A percentile compares a stretch with the other conserved stretches of the same genome.
phyloP scores from a whole-genome alignment of 2,329 filamentous ascomycete genomes.

The Ustulina deusta region DNA sequence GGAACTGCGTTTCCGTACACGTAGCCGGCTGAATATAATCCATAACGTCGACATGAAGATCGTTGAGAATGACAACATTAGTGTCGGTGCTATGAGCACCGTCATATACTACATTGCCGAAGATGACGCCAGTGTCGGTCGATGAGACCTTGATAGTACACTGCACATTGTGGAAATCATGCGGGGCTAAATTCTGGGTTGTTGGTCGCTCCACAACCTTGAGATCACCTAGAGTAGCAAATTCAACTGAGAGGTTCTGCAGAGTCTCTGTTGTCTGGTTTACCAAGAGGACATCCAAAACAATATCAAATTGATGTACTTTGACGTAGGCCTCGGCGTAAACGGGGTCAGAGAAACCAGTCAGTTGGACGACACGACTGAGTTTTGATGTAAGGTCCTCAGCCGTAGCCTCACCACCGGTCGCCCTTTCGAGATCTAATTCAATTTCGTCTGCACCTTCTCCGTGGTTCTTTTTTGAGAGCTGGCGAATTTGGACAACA shows the following conservation, averaged over 20 bases:
- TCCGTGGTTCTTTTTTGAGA: conserved; percentile 87
- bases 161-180: conserved; percentile 98
- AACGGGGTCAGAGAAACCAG: conserved; percentile 96
- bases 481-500: conserved; percentile 89
- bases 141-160: conserved; percentile 99
- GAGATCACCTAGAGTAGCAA: conserved; percentile 96
- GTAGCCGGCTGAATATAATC: conserved; percentile 98
- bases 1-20: conserved; percentile 97
- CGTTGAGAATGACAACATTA: conserved; percentile 97
- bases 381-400: conserved; percentile 95
- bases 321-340: conserved; percentile 99
- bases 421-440: conserved; percentile 91
- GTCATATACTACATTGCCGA: conserved; percentile 98
- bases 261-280: conserved; percentile 98
- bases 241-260: conserved; percentile 97
- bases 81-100: conserved; percentile 91
- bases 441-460: conserved; percentile 89
- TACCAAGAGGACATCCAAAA: conserved; percentile 93
- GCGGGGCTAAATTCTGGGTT: conserved; percentile 93
- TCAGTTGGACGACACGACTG: conserved; percentile 94
- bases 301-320: conserved; percentile 98
- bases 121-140: conserved; percentile 98
- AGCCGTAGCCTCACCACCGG: conserved; percentile 83
- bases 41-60: conserved; percentile 99
- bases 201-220: conserved; percentile 98